phyloP scores from a whole-genome alignment of 2,329 filamentous ascomycete species.

The Aspergillus eucalypticola region DNA sequence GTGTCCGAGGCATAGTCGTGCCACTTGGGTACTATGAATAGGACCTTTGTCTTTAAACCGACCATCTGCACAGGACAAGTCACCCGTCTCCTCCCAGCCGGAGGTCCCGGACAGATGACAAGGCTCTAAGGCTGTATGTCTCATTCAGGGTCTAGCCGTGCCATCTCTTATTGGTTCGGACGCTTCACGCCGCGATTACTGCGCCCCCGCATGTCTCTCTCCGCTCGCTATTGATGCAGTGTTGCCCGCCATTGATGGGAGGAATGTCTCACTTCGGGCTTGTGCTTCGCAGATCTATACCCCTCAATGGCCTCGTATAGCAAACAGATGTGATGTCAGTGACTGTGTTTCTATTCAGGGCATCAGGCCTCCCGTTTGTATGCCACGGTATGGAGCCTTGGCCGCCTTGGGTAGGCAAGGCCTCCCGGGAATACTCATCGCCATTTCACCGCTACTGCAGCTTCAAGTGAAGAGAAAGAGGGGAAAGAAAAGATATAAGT shows the following conservation, averaged over 20 bases:
- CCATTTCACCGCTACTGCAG: neutral
- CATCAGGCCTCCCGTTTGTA: constrained; percentile 4
- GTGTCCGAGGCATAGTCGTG: neutral
- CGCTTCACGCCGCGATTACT: neutral
- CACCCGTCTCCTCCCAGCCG: neutral
- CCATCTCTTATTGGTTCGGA: constrained; percentile 1
- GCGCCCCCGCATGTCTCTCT: constrained; percentile 9
- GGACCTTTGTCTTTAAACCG: neutral
- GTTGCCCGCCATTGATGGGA: constrained; percentile 4
- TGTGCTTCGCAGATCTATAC: constrained; percentile 4
- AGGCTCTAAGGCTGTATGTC: constrained; percentile 10
- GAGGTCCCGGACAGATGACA: constrained; percentile 3
- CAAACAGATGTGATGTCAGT: neutral
- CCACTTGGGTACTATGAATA: constrained; percentile 2
- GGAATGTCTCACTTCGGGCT: constrained; percentile 4
- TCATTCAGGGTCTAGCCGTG: neutral
- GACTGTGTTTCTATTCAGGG: constrained; percentile 4
- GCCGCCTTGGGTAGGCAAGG: neutral
- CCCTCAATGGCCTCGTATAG: constrained; percentile 1
- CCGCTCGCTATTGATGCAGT: constrained; percentile 3
- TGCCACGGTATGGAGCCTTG: neutral
- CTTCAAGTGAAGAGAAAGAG: neutral
- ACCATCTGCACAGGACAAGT: constrained; percentile 3
- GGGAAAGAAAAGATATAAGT: neutral
- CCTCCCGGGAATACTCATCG: neutral